A percentile compares a stretch with the other conserved stretches of the same genome.
These are phyloP conservation scores for Rhododendron henanense DNA, from an alignment of 148 eudicot genomes.

Conservation along the genomic window DNA sequence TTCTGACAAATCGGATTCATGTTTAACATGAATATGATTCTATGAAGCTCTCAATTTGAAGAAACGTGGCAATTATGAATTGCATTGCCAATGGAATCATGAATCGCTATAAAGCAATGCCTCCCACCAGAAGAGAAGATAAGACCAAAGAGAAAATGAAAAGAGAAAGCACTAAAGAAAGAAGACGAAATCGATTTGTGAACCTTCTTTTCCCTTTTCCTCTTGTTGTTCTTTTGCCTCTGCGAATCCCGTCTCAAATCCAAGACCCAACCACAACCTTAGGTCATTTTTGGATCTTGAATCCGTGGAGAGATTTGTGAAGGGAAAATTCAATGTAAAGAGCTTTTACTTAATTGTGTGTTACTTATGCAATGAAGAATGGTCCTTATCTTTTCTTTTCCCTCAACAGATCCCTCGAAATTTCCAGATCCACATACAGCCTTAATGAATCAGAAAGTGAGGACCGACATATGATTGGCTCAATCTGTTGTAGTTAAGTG, in stretches of 20 bases:
- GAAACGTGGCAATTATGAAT: not conserved
- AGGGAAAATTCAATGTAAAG: not conserved
- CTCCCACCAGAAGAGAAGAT: not conserved
- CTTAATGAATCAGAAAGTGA: not conserved
- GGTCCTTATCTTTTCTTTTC: not conserved
- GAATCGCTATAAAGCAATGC: not conserved
- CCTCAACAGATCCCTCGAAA: not conserved
- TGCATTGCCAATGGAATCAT: not conserved
- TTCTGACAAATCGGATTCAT: not conserved
- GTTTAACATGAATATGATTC: not conserved
- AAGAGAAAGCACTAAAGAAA: not conserved
- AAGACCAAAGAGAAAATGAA: not conserved
- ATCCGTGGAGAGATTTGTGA: not conserved
- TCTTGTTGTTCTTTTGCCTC: not conserved
- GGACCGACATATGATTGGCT: not conserved
- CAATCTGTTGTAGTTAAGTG: not conserved
- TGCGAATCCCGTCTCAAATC: not conserved
- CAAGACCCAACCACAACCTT: not conserved
- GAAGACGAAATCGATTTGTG: not conserved
- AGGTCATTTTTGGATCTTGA: not conserved
- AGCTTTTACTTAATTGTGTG: not conserved
- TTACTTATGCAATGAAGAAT: not conserved
- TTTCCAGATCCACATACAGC: not conserved
- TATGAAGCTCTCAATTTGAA: not conserved
- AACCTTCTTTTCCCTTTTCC: not conserved